Evolutionary conservation across 2,329 filamentous ascomycete genomes (phyloP).

Genomic region (Colletotrichum shisoi): DNA sequence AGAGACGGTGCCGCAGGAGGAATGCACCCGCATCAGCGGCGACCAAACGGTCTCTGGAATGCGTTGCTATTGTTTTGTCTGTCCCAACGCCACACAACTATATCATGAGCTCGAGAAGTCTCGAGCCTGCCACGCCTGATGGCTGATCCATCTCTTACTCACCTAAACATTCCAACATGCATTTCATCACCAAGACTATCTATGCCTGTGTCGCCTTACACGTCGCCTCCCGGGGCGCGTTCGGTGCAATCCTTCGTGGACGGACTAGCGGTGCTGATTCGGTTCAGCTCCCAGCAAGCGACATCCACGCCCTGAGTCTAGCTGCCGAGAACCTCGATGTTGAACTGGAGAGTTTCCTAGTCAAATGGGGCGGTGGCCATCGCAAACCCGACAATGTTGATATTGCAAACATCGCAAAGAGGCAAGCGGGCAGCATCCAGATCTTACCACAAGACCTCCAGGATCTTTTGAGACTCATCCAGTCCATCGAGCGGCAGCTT

Average conservation of each 20-base stretch:
- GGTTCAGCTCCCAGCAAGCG: slow-evolving; percentile 15
- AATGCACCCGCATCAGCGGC: slow-evolving; percentile 33
- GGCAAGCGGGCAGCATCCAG: slow-evolving; percentile 16
- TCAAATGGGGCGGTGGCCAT: slow-evolving; percentile 13
- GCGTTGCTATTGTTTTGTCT: slow-evolving; percentile 34
- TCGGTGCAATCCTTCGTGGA: slow-evolving; percentile 38
- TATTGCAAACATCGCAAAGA: slow-evolving; percentile 19
- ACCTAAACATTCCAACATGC: slow-evolving; percentile 33
- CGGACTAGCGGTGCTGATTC: slow-evolving; percentile 21
- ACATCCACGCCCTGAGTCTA: slow-evolving; percentile 11
- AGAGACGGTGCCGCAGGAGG: slow-evolving; percentile 24
- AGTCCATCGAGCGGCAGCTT: slow-evolving; percentile 32
- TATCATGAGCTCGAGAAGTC: slow-evolving; percentile 39
- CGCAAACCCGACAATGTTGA: slow-evolving; percentile 16
- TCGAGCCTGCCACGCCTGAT: slow-evolving; percentile 15
- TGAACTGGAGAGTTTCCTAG: slow-evolving; percentile 26
- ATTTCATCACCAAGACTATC: slow-evolving; percentile 33
- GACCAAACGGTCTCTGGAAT: slow-evolving; percentile 29
- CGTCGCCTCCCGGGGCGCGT: slow-evolving; percentile 35
- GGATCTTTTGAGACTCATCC: slow-evolving; percentile 32
- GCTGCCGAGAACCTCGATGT: slow-evolving; percentile 22
- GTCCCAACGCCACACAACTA: slow-evolving; percentile 23
- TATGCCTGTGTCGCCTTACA: slow-evolving; percentile 27
- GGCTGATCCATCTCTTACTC: slow-evolving; percentile 16
- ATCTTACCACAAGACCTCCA: slow-evolving; percentile 24